A percentile compares a stretch with the other conserved stretches of the same genome.
These are phyloP conservation scores for Tagetes patula DNA, from an alignment of 129 eudicot genomes.

Conservation along the genomic window DNA sequence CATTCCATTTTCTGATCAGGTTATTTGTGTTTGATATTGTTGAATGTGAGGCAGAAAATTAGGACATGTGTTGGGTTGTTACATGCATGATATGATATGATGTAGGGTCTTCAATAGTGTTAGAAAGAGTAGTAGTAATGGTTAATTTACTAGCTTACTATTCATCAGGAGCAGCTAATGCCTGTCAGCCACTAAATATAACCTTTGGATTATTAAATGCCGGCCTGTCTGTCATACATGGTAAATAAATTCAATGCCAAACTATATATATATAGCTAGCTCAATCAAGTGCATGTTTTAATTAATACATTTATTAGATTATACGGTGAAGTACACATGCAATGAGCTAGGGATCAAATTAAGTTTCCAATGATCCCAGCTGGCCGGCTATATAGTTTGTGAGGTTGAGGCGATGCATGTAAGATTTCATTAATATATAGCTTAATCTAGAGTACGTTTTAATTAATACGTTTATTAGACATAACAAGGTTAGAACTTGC, in stretches of 20 bases:
- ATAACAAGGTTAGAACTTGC: too few species aligned
- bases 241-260: slow-evolving; percentile 2
- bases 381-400: too few species aligned
- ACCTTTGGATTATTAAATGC: slow-evolving; percentile 15
- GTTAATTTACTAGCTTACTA: not conserved
- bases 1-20: slow-evolving; percentile 35
- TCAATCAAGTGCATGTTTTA: not conserved
- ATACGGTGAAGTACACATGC: not conserved
- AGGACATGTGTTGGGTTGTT: slow-evolving; percentile 31
- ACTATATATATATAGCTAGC: not conserved
- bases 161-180: slow-evolving; percentile 17
- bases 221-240: not conserved
- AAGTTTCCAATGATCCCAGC: too few species aligned
- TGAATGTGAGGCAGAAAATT: slow-evolving; percentile 33
- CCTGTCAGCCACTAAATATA: slow-evolving; percentile 27
- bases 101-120: slow-evolving; percentile 20
- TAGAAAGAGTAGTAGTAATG: slow-evolving; percentile 17
- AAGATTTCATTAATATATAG: too few species aligned
- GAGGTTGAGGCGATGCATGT: too few species aligned
- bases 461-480: too few species aligned
- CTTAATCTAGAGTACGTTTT: too few species aligned
- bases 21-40: slow-evolving; percentile 36
- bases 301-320: not conserved
- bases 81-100: slow-evolving; percentile 6
- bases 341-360: too few species aligned